Conservation (phyloP, 176 grass and related monocot genomes). For the Hordeum vulgare region MorexV3_pseudomolecules_assembly NC_058520.1:231924130-231924629, state of each 20-base stretch:
- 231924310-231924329: conserved; percentile 8
- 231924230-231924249: too few species aligned
- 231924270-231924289: too few species aligned
- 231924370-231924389: neutral
- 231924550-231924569: conserved; percentile 6
- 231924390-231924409: neutral
- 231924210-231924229: too few species aligned
- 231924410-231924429: neutral
- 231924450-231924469: neutral
- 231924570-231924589: neutral
- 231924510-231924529: neutral
- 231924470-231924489: neutral
- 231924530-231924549: conserved; percentile 7
- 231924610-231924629: neutral
- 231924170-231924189: too few species aligned
- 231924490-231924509: neutral
- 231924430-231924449: neutral
- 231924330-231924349: neutral
- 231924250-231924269: too few species aligned
- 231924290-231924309: neutral
- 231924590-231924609: neutral
- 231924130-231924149: too few species aligned
- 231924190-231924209: too few species aligned
- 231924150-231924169: too few species aligned
- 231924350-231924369: neutral